Evolutionary conservation across 2,329 filamentous ascomycete genomes (phyloP).

Genomic region (Monosporascus sp.): DNA sequence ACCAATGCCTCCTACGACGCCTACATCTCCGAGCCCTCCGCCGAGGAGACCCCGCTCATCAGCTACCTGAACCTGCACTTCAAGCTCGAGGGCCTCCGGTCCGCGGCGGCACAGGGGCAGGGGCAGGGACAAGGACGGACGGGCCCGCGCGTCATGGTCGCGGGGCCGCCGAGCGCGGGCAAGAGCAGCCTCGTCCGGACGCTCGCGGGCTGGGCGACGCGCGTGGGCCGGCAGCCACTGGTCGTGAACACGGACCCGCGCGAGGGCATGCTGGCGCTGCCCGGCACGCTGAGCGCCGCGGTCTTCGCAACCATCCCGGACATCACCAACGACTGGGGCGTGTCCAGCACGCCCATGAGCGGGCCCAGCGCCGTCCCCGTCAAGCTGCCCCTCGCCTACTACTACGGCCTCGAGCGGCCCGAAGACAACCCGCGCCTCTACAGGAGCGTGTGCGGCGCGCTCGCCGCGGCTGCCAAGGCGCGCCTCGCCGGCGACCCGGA

Average conservation of each 20-base stretch:
- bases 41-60: constrained; percentile 76
- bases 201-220: constrained; percentile 73
- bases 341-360: constrained; percentile 72
- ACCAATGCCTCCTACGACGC: constrained; percentile 41
- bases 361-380: constrained; percentile 84
- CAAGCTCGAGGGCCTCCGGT: constrained; percentile 69
- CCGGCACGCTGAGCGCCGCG: constrained; percentile 80
- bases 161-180: constrained; percentile 71
- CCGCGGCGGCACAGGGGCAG: constrained; percentile 52
- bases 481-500: constrained; percentile 70
- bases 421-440: constrained; percentile 71
- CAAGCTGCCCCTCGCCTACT: constrained; percentile 87
- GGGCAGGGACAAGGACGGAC: constrained; percentile 27
- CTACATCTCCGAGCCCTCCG: constrained; percentile 56
- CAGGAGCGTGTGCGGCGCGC: constrained; percentile 65
- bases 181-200: constrained; percentile 80
- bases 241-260: constrained; percentile 80
- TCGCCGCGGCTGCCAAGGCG: constrained; percentile 74
- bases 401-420: constrained; percentile 70
- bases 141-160: constrained; percentile 78
- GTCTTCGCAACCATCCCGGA: constrained; percentile 85
- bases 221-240: constrained; percentile 67
- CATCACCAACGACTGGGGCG: constrained; percentile 72
- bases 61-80: constrained; percentile 84
- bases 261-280: constrained; percentile 71